These are phyloP conservation scores for Rhodamnia rubescens DNA, from an alignment of 345 rosid species.

Conservation along the genomic window DNA sequence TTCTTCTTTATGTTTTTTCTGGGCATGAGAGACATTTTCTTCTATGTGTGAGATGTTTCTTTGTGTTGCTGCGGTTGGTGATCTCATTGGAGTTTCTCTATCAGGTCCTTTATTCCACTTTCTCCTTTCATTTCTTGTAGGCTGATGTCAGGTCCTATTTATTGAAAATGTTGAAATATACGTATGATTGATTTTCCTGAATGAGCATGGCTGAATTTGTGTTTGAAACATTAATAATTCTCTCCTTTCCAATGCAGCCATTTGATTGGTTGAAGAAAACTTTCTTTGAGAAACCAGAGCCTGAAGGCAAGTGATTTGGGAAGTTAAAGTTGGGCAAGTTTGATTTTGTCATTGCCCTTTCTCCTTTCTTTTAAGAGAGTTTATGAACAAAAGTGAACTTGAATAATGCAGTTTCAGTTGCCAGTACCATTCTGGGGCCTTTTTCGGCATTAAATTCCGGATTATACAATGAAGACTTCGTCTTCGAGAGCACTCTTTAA, in stretches of 20 bases:
- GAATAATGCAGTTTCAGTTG: neutral
- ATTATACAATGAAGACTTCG: neutral
- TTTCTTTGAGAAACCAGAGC: constrained; percentile 46
- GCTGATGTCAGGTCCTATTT: neutral
- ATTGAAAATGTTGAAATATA: neutral
- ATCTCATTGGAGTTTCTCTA: neutral
- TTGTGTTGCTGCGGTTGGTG: neutral
- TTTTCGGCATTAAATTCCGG: neutral
- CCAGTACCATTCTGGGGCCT: neutral
- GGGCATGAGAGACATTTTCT: neutral
- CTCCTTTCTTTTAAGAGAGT: neutral
- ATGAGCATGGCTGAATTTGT: neutral
- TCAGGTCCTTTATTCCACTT: neutral
- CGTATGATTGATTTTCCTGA: neutral
- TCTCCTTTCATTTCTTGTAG: neutral
- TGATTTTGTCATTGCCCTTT: neutral
- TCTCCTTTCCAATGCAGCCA: constrained; percentile 36
- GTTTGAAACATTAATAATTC: neutral
- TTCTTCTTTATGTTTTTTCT: neutral
- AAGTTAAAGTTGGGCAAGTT: neutral
- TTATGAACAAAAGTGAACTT: neutral
- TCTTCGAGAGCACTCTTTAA: neutral
- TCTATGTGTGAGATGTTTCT: neutral
- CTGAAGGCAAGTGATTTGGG: constrained; percentile 12
- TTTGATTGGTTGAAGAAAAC: constrained; percentile 89